Conservation (phyloP, 306 rosid species). For the Styphnolobium japonicum region DNA sequence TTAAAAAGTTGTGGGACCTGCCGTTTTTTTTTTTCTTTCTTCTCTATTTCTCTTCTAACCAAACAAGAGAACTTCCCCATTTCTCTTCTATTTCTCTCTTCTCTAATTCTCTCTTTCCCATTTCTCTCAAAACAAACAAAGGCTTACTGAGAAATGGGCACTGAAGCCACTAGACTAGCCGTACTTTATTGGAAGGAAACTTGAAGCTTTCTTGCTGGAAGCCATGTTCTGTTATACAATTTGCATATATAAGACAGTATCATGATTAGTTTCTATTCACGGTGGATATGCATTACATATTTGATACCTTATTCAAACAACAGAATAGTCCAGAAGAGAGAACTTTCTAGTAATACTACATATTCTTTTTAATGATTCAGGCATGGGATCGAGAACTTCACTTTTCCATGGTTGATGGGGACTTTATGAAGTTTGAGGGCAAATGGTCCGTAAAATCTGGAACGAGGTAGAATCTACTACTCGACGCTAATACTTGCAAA, state of each 20-base stretch:
- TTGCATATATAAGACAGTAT: background rate
- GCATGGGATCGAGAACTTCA: conserved; percentile 75
- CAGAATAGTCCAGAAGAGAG: background rate
- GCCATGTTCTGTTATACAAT: background rate
- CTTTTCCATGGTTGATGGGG: conserved; percentile 98
- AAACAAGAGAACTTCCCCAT: too few species aligned
- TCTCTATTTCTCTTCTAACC: too few species aligned
- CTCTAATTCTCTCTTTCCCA: too few species aligned
- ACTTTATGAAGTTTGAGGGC: conserved; percentile 92
- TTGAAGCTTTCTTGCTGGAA: background rate
- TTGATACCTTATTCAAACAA: background rate
- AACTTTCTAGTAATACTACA: background rate
- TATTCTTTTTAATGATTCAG: conserved; percentile 40
- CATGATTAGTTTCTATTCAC: background rate
- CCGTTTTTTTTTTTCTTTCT: too few species aligned
- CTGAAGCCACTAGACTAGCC: background rate
- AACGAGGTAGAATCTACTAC: conserved; percentile 51
- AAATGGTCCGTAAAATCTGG: conserved; percentile 89
- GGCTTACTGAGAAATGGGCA: background rate
- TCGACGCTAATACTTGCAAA: background rate
- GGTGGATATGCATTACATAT: background rate
- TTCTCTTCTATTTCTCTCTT: too few species aligned
- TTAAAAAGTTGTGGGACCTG: too few species aligned
- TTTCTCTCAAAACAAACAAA: too few species aligned
- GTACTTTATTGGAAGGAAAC: background rate